Evolutionary conservation across 2,329 filamentous ascomycete species (phyloP), one percentile per base, ranked within the genome.

Genomic region (Claviceps spartinae): DNA sequence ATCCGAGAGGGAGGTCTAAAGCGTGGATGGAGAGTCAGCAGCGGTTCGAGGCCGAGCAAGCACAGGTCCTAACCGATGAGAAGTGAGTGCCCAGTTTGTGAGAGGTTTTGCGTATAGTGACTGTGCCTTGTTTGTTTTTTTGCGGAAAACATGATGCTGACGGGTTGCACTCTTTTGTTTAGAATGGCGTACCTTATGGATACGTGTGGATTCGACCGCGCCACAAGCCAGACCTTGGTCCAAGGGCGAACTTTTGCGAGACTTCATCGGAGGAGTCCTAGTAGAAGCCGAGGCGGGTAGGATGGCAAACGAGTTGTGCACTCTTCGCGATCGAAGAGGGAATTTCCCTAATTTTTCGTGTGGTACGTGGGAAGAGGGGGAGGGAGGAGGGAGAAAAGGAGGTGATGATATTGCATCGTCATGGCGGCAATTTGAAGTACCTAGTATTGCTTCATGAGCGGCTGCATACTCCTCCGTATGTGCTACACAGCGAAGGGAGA

Each of bases 21-120:
- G 78, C 79, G 16, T 88, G 84, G 82, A 83, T 86, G 61, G 77
- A 81, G 60, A 87, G 85, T 63, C 82, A 88, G 65, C 75, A 84
- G 58, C 77, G 81, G 56, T 91, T 94, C 67, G 81, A 86, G 61
- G 77, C 79, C 55, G 77, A 88, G 63, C 84, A 83, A 69, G 75
- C 77, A 62, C 75, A 77, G 63, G 77, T 89, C 63, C 78, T 80
- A 45, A 76, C 74, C 49, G 82, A 85, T 60, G 86, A 88, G 59
- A 91, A 86, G 89, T 95, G 70, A 78, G 83, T 50, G 30, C 30
- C 14, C 16, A 24, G 6, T 20, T 6, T 22, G 2, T 14, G 18
- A 26, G 4, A 6, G 2, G 5, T 3, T 4, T 8, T 3, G n/a
- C 5, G 16, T 44, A 1, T 7, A 11, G 5, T n/a, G 26, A 11